A percentile compares a stretch with the other conserved stretches of the same genome.
Evolutionary conservation across 2,329 filamentous ascomycete species (phyloP).

Genomic region (Fonsecaea pedrosoi): DNA sequence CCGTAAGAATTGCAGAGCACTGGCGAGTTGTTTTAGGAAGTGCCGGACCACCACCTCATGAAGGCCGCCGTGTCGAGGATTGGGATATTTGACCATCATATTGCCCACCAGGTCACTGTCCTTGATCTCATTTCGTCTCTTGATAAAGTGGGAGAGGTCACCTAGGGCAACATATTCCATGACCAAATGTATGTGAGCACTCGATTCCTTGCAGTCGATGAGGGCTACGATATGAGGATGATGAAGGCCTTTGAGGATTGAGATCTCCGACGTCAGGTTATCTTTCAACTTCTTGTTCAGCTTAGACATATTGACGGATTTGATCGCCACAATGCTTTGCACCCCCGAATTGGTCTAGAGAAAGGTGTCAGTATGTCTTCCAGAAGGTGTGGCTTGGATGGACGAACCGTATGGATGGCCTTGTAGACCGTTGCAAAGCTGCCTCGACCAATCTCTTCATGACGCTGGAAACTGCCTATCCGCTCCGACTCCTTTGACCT

Average conservation of each 20-base stretch:
- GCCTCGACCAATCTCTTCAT: slow-evolving; percentile 92
- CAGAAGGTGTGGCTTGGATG: slow-evolving; percentile 8
- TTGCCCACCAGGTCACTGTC: slow-evolving; percentile 83
- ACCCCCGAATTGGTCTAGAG: slow-evolving; percentile 31
- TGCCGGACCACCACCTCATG: slow-evolving; percentile 97
- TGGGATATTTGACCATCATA: slow-evolving; percentile 93
- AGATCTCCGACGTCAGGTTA: slow-evolving; percentile 92
- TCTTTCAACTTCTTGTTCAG: slow-evolving; percentile 96
- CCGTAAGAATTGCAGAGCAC: slow-evolving; percentile 87
- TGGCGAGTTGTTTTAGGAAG: slow-evolving; percentile 92
- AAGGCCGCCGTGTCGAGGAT: slow-evolving; percentile 79
- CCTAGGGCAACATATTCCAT: slow-evolving; percentile 99
- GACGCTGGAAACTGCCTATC: slow-evolving; percentile 70
- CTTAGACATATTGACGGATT: slow-evolving; percentile 88
- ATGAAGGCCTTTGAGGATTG: slow-evolving; percentile 89
- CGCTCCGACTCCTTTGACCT: slow-evolving; percentile 46
- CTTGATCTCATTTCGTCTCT: slow-evolving; percentile 81
- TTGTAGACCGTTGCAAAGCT: slow-evolving; percentile 97
- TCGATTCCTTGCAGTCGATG: slow-evolving; percentile 89
- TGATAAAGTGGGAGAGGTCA: slow-evolving; percentile 94
- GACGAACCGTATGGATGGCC: slow-evolving; percentile 79
- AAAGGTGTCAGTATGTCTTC: slow-evolving; percentile 30
- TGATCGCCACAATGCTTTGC: slow-evolving; percentile 83
- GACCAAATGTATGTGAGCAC: slow-evolving; percentile 88
- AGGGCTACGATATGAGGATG: slow-evolving; percentile 97